Percentiles rank a stretch among this genome's conserved stretches.
Evolutionary conservation across 495 filamentous ascomycete genomes (phyloP).

Genomic region (Copromyces sp.): DNA sequence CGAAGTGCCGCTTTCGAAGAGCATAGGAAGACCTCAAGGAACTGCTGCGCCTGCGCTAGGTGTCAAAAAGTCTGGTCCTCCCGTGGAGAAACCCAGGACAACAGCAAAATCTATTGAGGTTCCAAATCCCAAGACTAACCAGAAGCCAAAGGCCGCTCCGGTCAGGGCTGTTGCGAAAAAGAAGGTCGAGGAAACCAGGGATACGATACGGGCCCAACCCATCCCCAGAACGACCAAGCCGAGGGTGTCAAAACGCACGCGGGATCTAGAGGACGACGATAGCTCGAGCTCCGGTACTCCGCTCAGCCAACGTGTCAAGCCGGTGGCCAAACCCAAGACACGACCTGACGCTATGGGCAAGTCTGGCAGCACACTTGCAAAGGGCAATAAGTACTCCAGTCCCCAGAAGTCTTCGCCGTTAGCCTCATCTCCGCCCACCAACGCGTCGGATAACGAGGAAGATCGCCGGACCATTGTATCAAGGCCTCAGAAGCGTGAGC

Average conservation of each 20-base stretch:
- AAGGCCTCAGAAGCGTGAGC: slow-evolving; percentile 13
- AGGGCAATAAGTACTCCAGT: neutral
- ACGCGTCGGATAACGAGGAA: slow-evolving; percentile 54
- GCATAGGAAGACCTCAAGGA: slow-evolving; percentile 26
- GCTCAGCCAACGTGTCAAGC: slow-evolving; percentile 40
- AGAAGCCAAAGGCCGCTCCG: slow-evolving; percentile 9
- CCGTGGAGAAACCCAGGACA: slow-evolving; percentile 12
- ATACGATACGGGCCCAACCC: slow-evolving; percentile 24
- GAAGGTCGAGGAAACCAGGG: slow-evolving; percentile 17
- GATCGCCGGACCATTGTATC: slow-evolving; percentile 8
- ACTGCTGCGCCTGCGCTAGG: slow-evolving; percentile 10
- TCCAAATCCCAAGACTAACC: slow-evolving; percentile 9
- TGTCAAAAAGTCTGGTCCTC: slow-evolving; percentile 29
- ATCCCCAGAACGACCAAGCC: slow-evolving; percentile 20
- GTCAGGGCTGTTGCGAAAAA: slow-evolving; percentile 9
- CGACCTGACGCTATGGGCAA: neutral
- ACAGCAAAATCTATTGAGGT: slow-evolving; percentile 24
- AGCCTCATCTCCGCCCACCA: slow-evolving; percentile 65
- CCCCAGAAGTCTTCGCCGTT: slow-evolving; percentile 57
- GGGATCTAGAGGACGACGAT: slow-evolving; percentile 36
- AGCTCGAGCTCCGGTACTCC: slow-evolving; percentile 42
- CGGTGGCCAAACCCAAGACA: slow-evolving; percentile 15
- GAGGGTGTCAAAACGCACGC: slow-evolving; percentile 24
- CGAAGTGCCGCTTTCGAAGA: slow-evolving; percentile 26
- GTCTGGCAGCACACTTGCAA: neutral